Evolutionary conservation across 1,139 yeast species (phyloP), one percentile per base, ranked within the genome.

Genomic region (Nakaseomyces sp.): DNA sequence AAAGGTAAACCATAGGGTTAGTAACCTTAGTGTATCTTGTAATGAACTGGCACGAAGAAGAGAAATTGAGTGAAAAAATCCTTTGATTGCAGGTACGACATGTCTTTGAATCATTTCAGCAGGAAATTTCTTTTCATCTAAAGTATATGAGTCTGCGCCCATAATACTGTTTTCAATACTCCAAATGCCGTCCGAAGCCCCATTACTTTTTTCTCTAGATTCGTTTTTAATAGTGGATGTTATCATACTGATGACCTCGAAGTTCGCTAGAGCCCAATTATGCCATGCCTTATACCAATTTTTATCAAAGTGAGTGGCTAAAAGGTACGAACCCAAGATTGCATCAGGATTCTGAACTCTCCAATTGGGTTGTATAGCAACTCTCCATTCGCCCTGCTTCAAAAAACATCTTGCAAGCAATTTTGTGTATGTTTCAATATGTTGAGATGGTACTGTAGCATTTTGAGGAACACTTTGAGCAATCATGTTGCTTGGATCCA

Each of bases 251-350:
- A 91, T 85, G 1, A 89, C 96, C 59, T 89, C 96, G 61, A 88
- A 93, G 63, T 93, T 93, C 0, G 98, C 96, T 57, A 93, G 69
- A 0, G 98, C 98, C 99, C 99, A 93, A 59, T 88, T 89, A 60
- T 93, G 99, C 98, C 98, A 93, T 20, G 98, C 98, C 58, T 93
- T 91, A 60, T 93, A 93, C 96, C 98, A 93, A 36, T 77, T 76
- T 42, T 77, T 74, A 61, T 91, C 97, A 63, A 91, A 91, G 61
- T 89, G 96, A 0, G 98, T 91, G 0, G 98, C 97, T 52, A 91
- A 71, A 46, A 89, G 70, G 61, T 87, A 93, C 0, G 97, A 91
- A 10, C 97, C 96, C 49, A 93, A 69, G 51, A 93, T 87, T 0
- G 89, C 81, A 52, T 84, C 95, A 0, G 72, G 65, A 47, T 69